phyloP scores from a whole-genome alignment of 805 yeast species.

The Jamesozyma gamospora region DNA sequence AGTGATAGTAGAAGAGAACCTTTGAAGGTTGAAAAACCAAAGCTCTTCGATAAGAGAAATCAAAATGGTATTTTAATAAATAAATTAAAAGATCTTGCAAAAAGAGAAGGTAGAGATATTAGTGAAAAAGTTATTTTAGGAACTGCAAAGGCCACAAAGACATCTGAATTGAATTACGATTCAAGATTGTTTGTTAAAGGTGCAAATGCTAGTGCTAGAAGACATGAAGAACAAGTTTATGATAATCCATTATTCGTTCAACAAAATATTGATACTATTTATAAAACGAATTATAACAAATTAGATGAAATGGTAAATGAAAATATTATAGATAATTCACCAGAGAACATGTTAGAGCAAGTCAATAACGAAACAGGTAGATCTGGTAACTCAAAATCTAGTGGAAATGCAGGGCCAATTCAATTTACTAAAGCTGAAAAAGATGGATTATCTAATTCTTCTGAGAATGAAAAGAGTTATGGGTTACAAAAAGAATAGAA shows the following conservation, averaged over 20 bases:
- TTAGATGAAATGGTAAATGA: slow-evolving; percentile 13
- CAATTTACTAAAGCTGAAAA: slow-evolving; percentile 34
- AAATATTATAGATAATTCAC: slow-evolving; percentile 10
- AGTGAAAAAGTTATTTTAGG: slow-evolving; percentile 49
- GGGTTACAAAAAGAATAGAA: slow-evolving; percentile 2
- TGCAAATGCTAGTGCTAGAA: slow-evolving; percentile 28
- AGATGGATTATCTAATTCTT: neutral
- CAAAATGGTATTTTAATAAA: slow-evolving; percentile 21
- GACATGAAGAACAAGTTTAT: slow-evolving; percentile 42
- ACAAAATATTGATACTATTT: slow-evolving; percentile 41
- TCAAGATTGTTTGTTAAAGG: slow-evolving; percentile 46
- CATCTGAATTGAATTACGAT: slow-evolving; percentile 42
- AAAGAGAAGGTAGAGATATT: slow-evolving; percentile 39
- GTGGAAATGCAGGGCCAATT: slow-evolving; percentile 31
- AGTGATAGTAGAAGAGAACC: neutral
- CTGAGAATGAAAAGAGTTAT: slow-evolving; percentile 1
- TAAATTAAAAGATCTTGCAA: slow-evolving; percentile 35
- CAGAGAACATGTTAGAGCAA: neutral
- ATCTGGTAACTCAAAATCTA: slow-evolving; percentile 6
- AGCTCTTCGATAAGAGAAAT: neutral
- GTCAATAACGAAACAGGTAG: slow-evolving; percentile 5
- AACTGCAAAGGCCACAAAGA: slow-evolving; percentile 32
- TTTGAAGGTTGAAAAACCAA: slow-evolving; percentile 1
- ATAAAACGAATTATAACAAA: slow-evolving; percentile 32
- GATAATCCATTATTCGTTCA: slow-evolving; percentile 51